Conservation (phyloP, 225 moss, liverwort and hornwort species). For the Takakia lepidozioides region DNA sequence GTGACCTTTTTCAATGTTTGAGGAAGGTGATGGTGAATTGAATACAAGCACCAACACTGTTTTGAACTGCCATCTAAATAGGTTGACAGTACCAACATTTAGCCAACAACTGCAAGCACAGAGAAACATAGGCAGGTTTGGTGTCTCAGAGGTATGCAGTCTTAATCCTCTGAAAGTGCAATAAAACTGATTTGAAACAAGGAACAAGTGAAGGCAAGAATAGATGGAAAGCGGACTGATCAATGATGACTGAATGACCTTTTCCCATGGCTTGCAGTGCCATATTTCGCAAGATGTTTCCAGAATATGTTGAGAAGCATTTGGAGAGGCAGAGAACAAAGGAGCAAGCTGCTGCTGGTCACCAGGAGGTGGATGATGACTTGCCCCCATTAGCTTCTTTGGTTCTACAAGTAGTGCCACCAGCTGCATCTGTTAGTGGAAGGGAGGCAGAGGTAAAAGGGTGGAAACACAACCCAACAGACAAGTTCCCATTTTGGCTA, state of each 20-base stretch:
- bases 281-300: slow-evolving; percentile 93
- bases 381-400: slow-evolving; percentile 16
- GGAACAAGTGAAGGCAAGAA: no score
- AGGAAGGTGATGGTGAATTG: no score
- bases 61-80: no score
- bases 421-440: slow-evolving; percentile 28
- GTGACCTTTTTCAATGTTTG: no score
- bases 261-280: slow-evolving; percentile 36
- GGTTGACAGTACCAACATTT: no score
- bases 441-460: slow-evolving; percentile 37
- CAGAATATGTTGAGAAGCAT: slow-evolving; percentile 92
- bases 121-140: no score
- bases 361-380: slow-evolving; percentile 40
- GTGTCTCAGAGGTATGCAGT: no score
- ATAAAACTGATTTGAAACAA: no score
- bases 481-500: slow-evolving; percentile 84
- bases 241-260: background rate
- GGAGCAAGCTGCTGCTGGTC: slow-evolving; percentile 66
- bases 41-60: no score
- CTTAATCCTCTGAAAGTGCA: no score
- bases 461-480: slow-evolving; percentile 54
- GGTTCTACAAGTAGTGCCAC: slow-evolving; percentile 9
- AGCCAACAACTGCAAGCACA: no score
- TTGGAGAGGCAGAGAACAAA: slow-evolving; percentile 86
- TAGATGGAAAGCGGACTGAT: no score